These are phyloP conservation scores for Ophiostoma triangulosporum DNA, from an alignment of 2,329 filamentous ascomycete genomes.

Conservation along the genomic window DNA sequence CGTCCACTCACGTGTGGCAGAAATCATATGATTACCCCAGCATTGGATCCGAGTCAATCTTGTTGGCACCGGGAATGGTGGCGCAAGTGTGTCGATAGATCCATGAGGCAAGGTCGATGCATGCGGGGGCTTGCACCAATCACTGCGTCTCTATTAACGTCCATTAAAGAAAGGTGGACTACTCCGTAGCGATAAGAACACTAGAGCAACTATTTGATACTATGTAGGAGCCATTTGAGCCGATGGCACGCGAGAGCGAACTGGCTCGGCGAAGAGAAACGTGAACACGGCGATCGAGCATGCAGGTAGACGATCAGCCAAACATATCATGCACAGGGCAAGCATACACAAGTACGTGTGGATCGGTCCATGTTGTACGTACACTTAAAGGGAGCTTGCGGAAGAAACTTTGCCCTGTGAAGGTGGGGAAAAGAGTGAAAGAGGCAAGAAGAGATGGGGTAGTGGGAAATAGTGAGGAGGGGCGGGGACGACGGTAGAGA, in stretches of 20 bases:
- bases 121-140: not conserved
- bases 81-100: not conserved
- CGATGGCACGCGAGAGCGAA: not conserved
- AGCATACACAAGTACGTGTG: too few species aligned
- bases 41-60: not conserved
- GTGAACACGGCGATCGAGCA: not conserved
- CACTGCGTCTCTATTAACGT: not conserved
- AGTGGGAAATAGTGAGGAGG: not conserved
- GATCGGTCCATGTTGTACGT: too few species aligned
- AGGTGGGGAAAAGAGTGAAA: constrained; percentile 3
- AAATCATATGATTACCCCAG: not conserved
- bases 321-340: not conserved
- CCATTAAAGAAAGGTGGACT: not conserved
- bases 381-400: constrained; percentile 2
- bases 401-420: constrained; percentile 12
- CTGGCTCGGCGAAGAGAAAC: not conserved
- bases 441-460: not conserved
- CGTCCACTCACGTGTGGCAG: not conserved
- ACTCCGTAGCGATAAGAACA: too few species aligned
- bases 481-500: not conserved
- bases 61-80: not conserved
- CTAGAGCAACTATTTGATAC: too few species aligned
- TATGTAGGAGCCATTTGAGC: not conserved
- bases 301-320: not conserved
- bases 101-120: not conserved